Evolutionary conservation across 495 filamentous ascomycete genomes (phyloP), one percentile per base, ranked within the genome.

Genomic region (Delitschia confertaspora): DNA sequence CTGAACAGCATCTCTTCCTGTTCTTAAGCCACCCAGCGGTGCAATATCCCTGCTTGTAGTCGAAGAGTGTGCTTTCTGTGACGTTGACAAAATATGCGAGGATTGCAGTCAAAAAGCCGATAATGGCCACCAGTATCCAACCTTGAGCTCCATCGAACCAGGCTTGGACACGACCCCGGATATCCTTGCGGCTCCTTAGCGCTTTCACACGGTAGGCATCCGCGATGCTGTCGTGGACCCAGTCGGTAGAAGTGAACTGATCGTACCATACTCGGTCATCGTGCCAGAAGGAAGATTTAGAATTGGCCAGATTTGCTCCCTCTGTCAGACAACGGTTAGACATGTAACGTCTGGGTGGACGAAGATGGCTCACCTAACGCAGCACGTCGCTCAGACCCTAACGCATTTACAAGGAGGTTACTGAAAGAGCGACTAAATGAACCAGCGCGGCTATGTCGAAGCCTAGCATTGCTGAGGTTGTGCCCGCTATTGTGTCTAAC

Each of bases 241-340:
- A 96, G 62, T 98, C 91, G 53, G 89, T 96, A 7, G 85, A 94
- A 4, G 89, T 95, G 63, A 96, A 95, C 63, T 98, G 91, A 67
- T 98, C 89, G 64, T 98, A 98, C 91, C 91, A 98, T 9, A 91
- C 83, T 13, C 91, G 77, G 37, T 98, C 88, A 56, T 98, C 86
- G 9, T 49, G 35, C 38, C 47, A 59, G 32, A 63, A 32, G 3
- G 58, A 63, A 0, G 33, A 27, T 42, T 55, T 60, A 0, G 64
- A 61, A 14, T 44, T 33, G 3, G 56, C 46, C 34, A 62, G 36
- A 45, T 24, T 58, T n/a, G n/a, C n/a, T n/a, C n/a, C n/a, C n/a
- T n/a, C n/a, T n/a, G n/a, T n/a, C n/a, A n/a, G n/a, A 2, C 10
- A n/a, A 40, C n/a, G 21, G 13, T 26, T 9, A 40, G 11, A 16